phyloP scores from a whole-genome alignment of 225 moss, liverwort and hornwort genomes.

The Takakia lepidozioides region DNA sequence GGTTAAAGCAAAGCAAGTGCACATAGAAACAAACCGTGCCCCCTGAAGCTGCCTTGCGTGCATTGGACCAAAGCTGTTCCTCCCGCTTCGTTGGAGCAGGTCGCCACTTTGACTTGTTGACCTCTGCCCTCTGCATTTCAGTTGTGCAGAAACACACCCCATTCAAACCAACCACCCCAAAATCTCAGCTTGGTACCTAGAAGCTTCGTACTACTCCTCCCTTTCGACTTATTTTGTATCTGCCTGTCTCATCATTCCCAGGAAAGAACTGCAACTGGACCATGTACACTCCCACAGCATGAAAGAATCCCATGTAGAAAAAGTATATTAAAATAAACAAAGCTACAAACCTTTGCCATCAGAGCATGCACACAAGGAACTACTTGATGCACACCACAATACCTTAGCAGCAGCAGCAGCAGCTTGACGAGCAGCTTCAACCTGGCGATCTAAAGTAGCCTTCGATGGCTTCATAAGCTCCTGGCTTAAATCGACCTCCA shows the following conservation, averaged over 20 bases:
- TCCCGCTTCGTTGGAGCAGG: conserved; percentile 61
- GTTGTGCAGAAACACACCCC: no score
- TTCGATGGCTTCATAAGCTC: conserved; percentile 87
- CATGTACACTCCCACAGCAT: neutral
- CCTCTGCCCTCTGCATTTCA: conserved; percentile 34
- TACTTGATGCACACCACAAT: neutral
- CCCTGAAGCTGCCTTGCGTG: conserved; percentile 62
- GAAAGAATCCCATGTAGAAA: neutral
- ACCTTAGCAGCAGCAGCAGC: conserved; percentile 33
- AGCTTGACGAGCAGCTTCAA: conserved; percentile 48
- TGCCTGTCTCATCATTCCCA: no score
- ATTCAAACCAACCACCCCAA: no score
- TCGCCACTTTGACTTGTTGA: conserved; percentile 36
- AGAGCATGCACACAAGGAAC: neutral
- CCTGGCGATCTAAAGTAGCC: conserved; percentile 80
- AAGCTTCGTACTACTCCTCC: no score
- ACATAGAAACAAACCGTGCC: conserved; percentile 43
- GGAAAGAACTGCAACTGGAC: no score
- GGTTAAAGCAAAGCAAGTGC: neutral
- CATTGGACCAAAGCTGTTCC: conserved; percentile 73
- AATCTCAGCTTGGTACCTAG: no score
- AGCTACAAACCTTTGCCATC: neutral
- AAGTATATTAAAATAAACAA: neutral
- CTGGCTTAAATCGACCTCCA: conserved; percentile 84
- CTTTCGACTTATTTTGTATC: no score